Evolutionary conservation across 208 protist genomes (phyloP).

Genomic region (Leishmania mexicana): DNA sequence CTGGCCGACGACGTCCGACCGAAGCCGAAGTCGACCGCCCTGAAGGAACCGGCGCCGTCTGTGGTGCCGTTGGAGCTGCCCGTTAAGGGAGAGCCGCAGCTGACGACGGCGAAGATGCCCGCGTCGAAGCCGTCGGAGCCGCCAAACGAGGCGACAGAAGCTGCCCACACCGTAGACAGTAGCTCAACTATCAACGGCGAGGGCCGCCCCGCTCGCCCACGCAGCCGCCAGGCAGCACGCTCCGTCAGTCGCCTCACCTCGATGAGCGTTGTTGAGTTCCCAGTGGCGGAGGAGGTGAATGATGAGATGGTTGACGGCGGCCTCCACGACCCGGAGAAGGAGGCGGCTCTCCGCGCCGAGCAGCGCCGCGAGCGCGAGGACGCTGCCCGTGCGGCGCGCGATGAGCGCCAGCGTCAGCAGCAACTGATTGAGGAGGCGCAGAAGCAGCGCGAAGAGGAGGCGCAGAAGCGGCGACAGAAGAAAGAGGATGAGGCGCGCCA

Average conservation of each 20-base stretch:
- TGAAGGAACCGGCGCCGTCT: background rate
- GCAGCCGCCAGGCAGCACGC: constrained; percentile 39
- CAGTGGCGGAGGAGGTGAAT: constrained; percentile 61
- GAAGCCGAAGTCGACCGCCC: constrained; percentile 7
- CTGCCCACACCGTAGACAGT: background rate
- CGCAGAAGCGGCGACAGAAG: constrained; percentile 27
- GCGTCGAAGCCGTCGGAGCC: background rate
- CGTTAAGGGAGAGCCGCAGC: background rate
- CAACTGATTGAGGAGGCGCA: constrained; percentile 30
- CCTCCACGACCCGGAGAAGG: constrained; percentile 18
- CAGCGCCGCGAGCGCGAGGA: constrained; percentile 28
- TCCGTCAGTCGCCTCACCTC: constrained; percentile 46
- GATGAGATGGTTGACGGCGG: constrained; percentile 43
- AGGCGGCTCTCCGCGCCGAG: constrained; percentile 17
- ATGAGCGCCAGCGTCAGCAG: constrained; percentile 25
- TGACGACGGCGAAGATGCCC: background rate
- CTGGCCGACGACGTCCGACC: constrained; percentile 26
- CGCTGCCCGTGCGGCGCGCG: constrained; percentile 15
- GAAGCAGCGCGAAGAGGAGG: constrained; percentile 37
- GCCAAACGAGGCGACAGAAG: background rate
- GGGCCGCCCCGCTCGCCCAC: constrained; percentile 13
- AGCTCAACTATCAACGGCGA: background rate
- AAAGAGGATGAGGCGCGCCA: constrained; percentile 37
- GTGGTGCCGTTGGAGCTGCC: background rate
- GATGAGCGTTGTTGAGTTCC: constrained; percentile 66